Percentiles rank a stretch among this genome's conserved stretches.
phyloP scores from a whole-genome alignment of 192 early-diverging fungal genomes.

The Rhizoclosmatium sp. region DNA sequence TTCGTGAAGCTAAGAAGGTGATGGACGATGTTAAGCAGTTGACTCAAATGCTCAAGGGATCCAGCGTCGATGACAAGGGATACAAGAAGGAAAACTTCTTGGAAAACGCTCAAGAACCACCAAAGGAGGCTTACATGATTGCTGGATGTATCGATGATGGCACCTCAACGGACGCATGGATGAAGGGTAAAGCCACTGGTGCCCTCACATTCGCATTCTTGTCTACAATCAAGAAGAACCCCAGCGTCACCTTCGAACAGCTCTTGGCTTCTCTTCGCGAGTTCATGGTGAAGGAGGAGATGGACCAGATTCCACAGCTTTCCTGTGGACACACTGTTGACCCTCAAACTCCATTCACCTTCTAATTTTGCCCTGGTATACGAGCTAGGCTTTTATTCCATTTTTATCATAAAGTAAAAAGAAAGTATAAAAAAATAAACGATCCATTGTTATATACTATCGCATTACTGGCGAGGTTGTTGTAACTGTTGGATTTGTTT shows the following conservation, averaged over 20 bases:
- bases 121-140: constrained; percentile 51
- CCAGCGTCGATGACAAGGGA: not conserved
- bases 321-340: constrained; percentile 69
- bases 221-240: constrained; percentile 43
- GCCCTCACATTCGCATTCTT: constrained; percentile 68
- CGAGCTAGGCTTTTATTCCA: no score
- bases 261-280: constrained; percentile 72
- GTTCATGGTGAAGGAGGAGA: constrained; percentile 65
- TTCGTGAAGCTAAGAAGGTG: not conserved
- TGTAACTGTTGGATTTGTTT: constrained; percentile 42
- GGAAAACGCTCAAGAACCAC: constrained; percentile 51
- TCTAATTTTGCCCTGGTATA: constrained; percentile 1
- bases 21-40: constrained; percentile 14
- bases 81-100: constrained; percentile 28
- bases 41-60: not conserved
- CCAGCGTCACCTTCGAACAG: constrained; percentile 73
- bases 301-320: constrained; percentile 84
- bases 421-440: not conserved
- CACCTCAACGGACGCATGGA: constrained; percentile 66
- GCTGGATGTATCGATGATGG: constrained; percentile 71
- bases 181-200: constrained; percentile 63
- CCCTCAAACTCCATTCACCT: constrained; percentile 49
- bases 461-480: constrained; percentile 9
- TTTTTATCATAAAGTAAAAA: no score
- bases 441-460: not conserved